Base-by-base conservation (phyloP, 768 basidiomycete species). In the Xanthoconium purpureum region DNA sequence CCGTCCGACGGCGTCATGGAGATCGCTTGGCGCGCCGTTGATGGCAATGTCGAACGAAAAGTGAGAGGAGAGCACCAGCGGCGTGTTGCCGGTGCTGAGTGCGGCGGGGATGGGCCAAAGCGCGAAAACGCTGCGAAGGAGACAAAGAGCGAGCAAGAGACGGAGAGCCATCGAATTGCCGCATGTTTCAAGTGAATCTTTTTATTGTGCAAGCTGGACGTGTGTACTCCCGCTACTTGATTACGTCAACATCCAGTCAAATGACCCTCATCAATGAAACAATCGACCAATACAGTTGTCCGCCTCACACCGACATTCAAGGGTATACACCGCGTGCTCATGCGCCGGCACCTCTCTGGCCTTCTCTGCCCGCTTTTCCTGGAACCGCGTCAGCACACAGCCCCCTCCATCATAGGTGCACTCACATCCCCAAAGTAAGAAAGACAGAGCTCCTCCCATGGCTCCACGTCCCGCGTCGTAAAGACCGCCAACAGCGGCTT, bases 361-460 rank as follows among this genome's bases (percentile, higher is more conserved):
- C 17, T 38, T 11, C 24, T 18, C 62, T 3, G 62, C 63, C 13
- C 60, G 59, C 17, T 70, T 69, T 28, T 70, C 62, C 67, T 69
- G 29, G 2, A 40, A 17, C 9, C 2, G 0, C 3, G 17, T 58
- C 37, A 57, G 48, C 40, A 39, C 30, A 8, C n/a, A n/a, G n/a
- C 4, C 13, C 6, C 43, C 18, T 28, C 0, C 13, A 18, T 3
- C 2, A 20, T 3, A 3, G 30, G 14, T 3, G 0, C 42, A 56
- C 56, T 78, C 70, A 51, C 77, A 62, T 73, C 79, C 1, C 91
- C 90, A 47, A 67, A 72, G 67, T 94, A 94, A 13, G 83, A 85
- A 66, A 94, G 93, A 58, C 84, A 87, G 9, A 94, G 76, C 62
- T 94, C 91, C 57, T 91, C 84, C 45, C 77, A 76, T 0, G 80